Percentiles rank a stretch among this genome's conserved stretches.
Conservation (phyloP, 805 yeast genomes). For the Torulaspora indica region DNA sequence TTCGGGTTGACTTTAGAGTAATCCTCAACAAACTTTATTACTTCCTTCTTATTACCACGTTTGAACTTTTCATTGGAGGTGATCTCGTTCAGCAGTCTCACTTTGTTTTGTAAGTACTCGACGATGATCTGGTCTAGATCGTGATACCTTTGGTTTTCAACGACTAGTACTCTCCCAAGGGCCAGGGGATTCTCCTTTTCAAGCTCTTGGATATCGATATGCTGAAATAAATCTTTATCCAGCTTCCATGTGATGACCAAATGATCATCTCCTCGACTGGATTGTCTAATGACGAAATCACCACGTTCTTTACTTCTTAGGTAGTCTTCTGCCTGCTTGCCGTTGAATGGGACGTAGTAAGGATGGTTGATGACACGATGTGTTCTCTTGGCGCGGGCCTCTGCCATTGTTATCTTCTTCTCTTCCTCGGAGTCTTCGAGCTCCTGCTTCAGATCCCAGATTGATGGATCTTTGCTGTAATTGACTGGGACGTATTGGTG, state of each 20-base stretch:
- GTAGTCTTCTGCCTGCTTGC: slow-evolving; percentile 86
- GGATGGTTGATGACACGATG: slow-evolving; percentile 85
- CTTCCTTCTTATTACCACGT: slow-evolving; percentile 68
- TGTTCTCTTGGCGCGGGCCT: slow-evolving; percentile 60
- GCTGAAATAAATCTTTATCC: slow-evolving; percentile 85
- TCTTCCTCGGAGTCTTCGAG: slow-evolving; percentile 57
- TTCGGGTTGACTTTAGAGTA: slow-evolving; percentile 88
- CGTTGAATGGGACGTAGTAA: slow-evolving; percentile 74
- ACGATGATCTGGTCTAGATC: slow-evolving; percentile 93
- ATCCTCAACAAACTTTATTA: slow-evolving; percentile 78
- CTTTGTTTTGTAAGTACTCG: slow-evolving; percentile 78
- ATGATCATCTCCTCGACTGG: slow-evolving; percentile 83
- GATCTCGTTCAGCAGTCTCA: slow-evolving; percentile 79
- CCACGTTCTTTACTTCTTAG: slow-evolving; percentile 88
- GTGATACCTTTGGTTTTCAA: slow-evolving; percentile 65
- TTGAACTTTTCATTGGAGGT: slow-evolving; percentile 83
- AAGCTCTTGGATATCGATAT: slow-evolving; percentile 76
- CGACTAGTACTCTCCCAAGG: slow-evolving; percentile 53
- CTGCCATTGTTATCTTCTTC: slow-evolving; percentile 47
- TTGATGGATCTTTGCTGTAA: slow-evolving; percentile 48
- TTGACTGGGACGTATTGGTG: slow-evolving; percentile 41
- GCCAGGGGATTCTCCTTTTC: slow-evolving; percentile 60
- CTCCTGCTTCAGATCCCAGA: slow-evolving; percentile 82
- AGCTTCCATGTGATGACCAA: slow-evolving; percentile 96
- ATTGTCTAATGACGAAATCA: slow-evolving; percentile 89